A percentile compares a stretch with the other conserved stretches of the same genome.
phyloP scores from a whole-genome alignment of 805 yeast genomes.

The Candida succiphila region DNA sequence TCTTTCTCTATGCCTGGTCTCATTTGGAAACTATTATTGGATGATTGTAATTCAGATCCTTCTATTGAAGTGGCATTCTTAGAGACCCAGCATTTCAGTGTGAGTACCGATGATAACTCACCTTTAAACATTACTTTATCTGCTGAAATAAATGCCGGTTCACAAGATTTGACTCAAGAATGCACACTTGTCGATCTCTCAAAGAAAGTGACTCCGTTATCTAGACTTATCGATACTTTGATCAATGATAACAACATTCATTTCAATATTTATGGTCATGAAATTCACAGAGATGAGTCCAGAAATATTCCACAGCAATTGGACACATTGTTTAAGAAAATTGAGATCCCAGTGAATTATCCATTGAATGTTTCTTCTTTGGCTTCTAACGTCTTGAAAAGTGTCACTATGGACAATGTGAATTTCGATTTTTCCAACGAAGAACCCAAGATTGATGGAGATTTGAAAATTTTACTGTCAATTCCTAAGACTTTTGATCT shows the following conservation, averaged over 20 bases:
- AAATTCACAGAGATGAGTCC: constrained; percentile 1
- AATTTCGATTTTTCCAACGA: constrained; percentile 22
- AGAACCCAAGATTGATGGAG: constrained; percentile 29
- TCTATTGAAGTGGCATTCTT: constrained; percentile 19
- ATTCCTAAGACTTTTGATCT: constrained; percentile 21
- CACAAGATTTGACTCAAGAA: constrained; percentile 3
- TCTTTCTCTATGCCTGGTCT: constrained; percentile 23
- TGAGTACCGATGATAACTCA: background rate
- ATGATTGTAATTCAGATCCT: constrained; percentile 25
- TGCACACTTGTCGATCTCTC: constrained; percentile 4
- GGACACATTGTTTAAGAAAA: constrained; percentile 6
- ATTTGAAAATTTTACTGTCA: constrained; percentile 20
- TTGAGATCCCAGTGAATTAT: constrained; percentile 8
- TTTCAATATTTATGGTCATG: constrained; percentile 6
- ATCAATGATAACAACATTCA: constrained; percentile 4
- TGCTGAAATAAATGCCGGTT: constrained; percentile 4
- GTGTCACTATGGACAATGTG: constrained; percentile 27
- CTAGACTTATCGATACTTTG: constrained; percentile 6
- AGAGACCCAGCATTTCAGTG: constrained; percentile 7
- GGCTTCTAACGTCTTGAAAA: constrained; percentile 17
- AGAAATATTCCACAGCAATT: constrained; percentile 2
- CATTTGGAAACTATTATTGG: constrained; percentile 25
- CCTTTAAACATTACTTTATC: constrained; percentile 7
- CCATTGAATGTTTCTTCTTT: constrained; percentile 8
- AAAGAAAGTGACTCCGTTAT: constrained; percentile 7